Evolutionary conservation across 2,329 filamentous ascomycete genomes (phyloP).

Genomic region (Pseudomassariella vexata): DNA sequence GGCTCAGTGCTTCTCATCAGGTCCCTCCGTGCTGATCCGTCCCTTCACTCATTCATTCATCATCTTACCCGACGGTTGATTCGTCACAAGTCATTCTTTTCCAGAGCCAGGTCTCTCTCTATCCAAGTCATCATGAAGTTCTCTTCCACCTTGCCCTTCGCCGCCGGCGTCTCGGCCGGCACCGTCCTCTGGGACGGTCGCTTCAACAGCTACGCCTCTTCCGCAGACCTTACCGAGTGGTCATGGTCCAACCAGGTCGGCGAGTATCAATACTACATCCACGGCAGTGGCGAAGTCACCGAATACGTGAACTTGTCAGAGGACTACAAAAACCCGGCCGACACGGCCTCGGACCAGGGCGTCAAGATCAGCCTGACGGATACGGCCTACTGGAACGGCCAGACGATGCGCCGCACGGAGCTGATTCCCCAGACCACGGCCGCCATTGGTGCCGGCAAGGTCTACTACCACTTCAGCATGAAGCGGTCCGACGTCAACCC

Average conservation of each 20-base stretch:
- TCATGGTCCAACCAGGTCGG: constrained; percentile 57
- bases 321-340: constrained; percentile 59
- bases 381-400: constrained; percentile 66
- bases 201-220: constrained; percentile 46
- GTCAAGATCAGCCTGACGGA: constrained; percentile 61
- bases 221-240: constrained; percentile 47
- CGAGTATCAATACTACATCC: constrained; percentile 70
- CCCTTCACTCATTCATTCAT: too few species aligned
- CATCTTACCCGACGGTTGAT: too few species aligned
- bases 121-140: constrained; percentile 6
- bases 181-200: constrained; percentile 56
- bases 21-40: too few species aligned
- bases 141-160: neutral
- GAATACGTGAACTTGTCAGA: constrained; percentile 57
- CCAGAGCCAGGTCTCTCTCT: too few species aligned
- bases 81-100: too few species aligned
- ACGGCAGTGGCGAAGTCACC: constrained; percentile 48
- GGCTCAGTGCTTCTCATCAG: too few species aligned
- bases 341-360: constrained; percentile 55
- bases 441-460: constrained; percentile 58
- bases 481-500: constrained; percentile 53
- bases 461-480: constrained; percentile 70
- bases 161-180: constrained; percentile 19
- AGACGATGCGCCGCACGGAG: constrained; percentile 68
- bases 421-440: constrained; percentile 65